Conservation (phyloP, 306 rosid genomes). For the Betula pendula region DNA sequence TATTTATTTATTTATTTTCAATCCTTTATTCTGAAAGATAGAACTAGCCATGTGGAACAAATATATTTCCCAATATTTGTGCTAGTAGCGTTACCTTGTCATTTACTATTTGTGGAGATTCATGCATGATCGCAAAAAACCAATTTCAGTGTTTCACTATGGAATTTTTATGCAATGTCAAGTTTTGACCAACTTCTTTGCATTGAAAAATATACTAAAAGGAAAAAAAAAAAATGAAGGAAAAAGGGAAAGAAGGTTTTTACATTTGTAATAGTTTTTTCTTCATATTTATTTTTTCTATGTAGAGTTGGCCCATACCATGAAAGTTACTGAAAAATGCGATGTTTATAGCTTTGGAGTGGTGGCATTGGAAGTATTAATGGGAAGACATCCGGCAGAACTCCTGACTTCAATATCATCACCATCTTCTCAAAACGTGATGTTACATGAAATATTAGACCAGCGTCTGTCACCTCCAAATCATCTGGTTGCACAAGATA, state of each 20-base stretch:
- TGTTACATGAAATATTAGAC: not conserved
- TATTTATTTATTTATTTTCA: not conserved
- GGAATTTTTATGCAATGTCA: not conserved
- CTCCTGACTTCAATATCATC: not conserved
- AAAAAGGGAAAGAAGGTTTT: too few relatives aligned
- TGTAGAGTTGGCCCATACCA: not conserved
- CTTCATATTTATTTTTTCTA: too few relatives aligned
- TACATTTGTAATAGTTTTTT: too few relatives aligned
- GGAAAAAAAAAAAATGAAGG: too few relatives aligned
- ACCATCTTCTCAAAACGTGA: not conserved
- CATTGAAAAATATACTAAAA: too few relatives aligned
- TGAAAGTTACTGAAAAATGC: not conserved
- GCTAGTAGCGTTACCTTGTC: not conserved
- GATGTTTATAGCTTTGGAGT: not conserved
- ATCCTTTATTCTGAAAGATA: not conserved
- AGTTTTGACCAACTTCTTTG: not conserved
- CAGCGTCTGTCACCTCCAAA: not conserved
- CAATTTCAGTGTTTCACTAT: not conserved
- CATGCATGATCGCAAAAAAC: not conserved
- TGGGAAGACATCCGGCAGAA: not conserved
- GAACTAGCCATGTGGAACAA: not conserved
- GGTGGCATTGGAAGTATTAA: not conserved
- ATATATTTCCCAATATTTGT: not conserved
- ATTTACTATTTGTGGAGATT: not conserved
- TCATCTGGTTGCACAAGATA: not conserved